phyloP scores from a whole-genome alignment of 495 filamentous ascomycete species.

The Filosporella fistucella region DNA sequence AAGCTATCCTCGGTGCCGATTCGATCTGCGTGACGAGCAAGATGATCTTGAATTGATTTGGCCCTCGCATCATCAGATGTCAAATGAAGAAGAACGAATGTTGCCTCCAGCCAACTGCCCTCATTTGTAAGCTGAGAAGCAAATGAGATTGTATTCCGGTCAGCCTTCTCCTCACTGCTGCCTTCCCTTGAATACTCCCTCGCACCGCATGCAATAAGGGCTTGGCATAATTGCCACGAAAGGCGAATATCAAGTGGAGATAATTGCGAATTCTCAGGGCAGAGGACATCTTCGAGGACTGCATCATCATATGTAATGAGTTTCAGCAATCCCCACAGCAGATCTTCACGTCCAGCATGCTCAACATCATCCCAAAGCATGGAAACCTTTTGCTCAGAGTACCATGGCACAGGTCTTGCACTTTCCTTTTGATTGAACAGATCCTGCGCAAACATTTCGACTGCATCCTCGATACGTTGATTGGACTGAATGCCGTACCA shows the following conservation, averaged over 20 bases:
- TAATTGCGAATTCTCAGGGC: slow-evolving; percentile 53
- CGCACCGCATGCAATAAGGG: slow-evolving; percentile 44
- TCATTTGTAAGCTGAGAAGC: slow-evolving; percentile 66
- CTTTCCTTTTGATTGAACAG: slow-evolving; percentile 58
- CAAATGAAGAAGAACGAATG: slow-evolving; percentile 77
- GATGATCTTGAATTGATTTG: slow-evolving; percentile 61
- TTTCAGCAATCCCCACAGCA: slow-evolving; percentile 82
- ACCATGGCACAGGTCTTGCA: slow-evolving; percentile 55
- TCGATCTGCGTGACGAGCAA: slow-evolving; percentile 59
- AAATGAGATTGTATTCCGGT: slow-evolving; percentile 64
- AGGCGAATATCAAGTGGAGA: slow-evolving; percentile 70
- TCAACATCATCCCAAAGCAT: slow-evolving; percentile 43
- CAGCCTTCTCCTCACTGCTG: slow-evolving; percentile 47
- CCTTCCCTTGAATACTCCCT: slow-evolving; percentile 36
- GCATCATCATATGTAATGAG: slow-evolving; percentile 55
- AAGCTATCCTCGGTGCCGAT: slow-evolving; percentile 45
- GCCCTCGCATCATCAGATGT: slow-evolving; percentile 56
- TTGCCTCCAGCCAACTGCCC: slow-evolving; percentile 61
- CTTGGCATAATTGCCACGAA: slow-evolving; percentile 72
- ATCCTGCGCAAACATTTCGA: slow-evolving; percentile 64
- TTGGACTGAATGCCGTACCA: slow-evolving; percentile 73
- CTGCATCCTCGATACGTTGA: slow-evolving; percentile 64
- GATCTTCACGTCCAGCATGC: slow-evolving; percentile 60
- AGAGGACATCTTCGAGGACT: slow-evolving; percentile 49
- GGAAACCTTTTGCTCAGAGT: slow-evolving; percentile 43